Percentiles rank a stretch among this genome's conserved stretches.
Conservation (phyloP, 148 eudicot genomes). For the Chenopodium suecicum region DNA sequence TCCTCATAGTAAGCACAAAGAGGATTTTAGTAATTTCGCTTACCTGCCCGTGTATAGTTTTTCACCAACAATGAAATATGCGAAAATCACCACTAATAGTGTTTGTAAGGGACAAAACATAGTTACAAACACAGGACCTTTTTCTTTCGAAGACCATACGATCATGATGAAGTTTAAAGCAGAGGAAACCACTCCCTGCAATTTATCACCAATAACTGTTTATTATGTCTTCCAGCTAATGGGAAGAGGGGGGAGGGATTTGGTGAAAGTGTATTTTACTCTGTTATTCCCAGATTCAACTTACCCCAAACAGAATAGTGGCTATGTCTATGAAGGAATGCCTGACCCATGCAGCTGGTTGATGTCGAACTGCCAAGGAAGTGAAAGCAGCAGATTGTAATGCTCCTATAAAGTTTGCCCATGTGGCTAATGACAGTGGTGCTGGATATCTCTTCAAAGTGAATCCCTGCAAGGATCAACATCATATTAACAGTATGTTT, state of each 20-base stretch:
- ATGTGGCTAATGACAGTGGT: constrained; percentile 44
- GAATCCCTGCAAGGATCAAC: constrained; percentile 34
- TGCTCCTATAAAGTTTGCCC: constrained; percentile 52
- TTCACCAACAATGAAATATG: constrained; percentile 47
- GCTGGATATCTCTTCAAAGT: constrained; percentile 48
- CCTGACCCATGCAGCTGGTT: constrained; percentile 32
- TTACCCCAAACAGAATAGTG: constrained; percentile 47
- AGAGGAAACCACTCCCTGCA: constrained; percentile 51
- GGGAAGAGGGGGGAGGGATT: not conserved
- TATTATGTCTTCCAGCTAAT: not conserved
- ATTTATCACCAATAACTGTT: not conserved
- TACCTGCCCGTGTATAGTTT: constrained; percentile 51
- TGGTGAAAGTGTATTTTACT: not conserved
- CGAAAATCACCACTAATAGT: constrained; percentile 40
- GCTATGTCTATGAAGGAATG: constrained; percentile 36
- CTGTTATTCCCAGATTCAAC: constrained; percentile 8
- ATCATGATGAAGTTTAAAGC: constrained; percentile 44
- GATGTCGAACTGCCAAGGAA: constrained; percentile 31
- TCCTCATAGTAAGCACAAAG: not conserved
- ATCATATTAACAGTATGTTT: not conserved
- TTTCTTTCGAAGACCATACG: constrained; percentile 37
- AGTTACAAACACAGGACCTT: constrained; percentile 27
- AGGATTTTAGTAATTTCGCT: not conserved
- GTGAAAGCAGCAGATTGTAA: constrained; percentile 47
- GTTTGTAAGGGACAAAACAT: constrained; percentile 39